A percentile compares a stretch with the other conserved stretches of the same genome.
Evolutionary conservation across 148 eudicot species (phyloP).

Genomic region (Rhododendron williamsianum): DNA sequence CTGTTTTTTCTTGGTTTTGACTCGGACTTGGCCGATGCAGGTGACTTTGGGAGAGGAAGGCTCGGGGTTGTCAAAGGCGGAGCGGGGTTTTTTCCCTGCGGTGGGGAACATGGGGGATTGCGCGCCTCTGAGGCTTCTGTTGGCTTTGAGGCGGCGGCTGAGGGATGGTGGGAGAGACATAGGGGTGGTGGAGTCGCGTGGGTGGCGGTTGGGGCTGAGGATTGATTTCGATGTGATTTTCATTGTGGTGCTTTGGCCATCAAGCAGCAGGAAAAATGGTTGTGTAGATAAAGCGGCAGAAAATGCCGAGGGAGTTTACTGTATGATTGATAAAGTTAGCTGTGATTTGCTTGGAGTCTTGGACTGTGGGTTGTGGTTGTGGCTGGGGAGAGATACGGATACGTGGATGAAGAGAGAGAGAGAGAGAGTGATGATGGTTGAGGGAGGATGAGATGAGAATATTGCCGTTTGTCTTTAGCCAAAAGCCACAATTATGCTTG

Average conservation of each 20-base stretch:
- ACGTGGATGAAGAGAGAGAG: not conserved
- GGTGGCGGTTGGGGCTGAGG: conserved; percentile 40
- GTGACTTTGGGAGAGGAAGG: conserved; percentile 95
- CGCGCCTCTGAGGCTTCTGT: conserved; percentile 43
- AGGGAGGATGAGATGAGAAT: not conserved
- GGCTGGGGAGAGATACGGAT: not conserved
- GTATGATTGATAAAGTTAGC: not conserved
- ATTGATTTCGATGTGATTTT: conserved; percentile 46
- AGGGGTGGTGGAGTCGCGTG: conserved; percentile 31
- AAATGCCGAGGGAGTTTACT: not conserved
- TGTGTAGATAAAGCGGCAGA: not conserved
- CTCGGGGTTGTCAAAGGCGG: conserved; percentile 61
- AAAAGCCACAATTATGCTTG: too few relatives aligned
- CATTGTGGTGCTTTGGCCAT: conserved; percentile 35
- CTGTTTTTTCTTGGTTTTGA: conserved; percentile 66
- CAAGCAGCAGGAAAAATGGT: not conserved
- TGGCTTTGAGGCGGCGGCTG: conserved; percentile 48
- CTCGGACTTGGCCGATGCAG: conserved; percentile 87
- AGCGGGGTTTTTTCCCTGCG: conserved; percentile 28
- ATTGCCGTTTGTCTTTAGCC: conserved; percentile 24
- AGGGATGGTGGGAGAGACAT: conserved; percentile 40
- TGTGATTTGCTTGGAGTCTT: conserved; percentile 1
- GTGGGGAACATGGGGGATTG: conserved; percentile 61
- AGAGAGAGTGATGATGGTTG: not conserved
- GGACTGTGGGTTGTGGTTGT: not conserved